Evolutionary conservation across 208 protist species (phyloP), one percentile per base, ranked within the genome.

Genomic region (Trypanosoma conorhini): DNA sequence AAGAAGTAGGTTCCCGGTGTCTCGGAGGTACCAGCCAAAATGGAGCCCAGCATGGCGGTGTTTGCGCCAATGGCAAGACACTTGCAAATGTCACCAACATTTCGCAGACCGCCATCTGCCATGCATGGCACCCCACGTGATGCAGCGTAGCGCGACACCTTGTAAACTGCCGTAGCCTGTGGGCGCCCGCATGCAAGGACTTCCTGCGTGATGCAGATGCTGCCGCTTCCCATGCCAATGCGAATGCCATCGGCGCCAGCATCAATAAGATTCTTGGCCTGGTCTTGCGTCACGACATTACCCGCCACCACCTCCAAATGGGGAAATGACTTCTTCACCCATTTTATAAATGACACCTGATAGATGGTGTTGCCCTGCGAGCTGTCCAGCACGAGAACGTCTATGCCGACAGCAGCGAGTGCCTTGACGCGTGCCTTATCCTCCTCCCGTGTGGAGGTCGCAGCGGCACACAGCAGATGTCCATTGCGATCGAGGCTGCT

Each of bases 171-270:
- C 10, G 98, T 99, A 21, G 88, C 95, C 82, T 99, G 98, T 51
- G 98, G 97, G 21, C 98, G 90, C 30, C 98, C 97, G 52, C 91
- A 98, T 48, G 93, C 97, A 62, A 95, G 88, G 33, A 98, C 82
- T 79, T 99, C 96, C 81, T 99, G 97, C 30, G 98, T 99, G 67
- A 98, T 99, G 93, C 97, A 99, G 80, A 99, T 99, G 70, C 95
- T 98, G 28, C 98, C 98, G 42, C 91, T 93, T 69, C 98, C 98
- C 96, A 99, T 99, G 50, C 98, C 98, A 31, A 99, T 95, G 70
- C 98, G 95, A 17, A 99, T 87, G 31, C 78, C 96, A 76, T 99
- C 98, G 13, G 95, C 97, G 46, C 98, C 98, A 31, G 98, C 97
- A 66, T 97, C 90, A 58, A 99, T 99, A 12, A 99, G 85, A 73